Evolutionary conservation across 2,329 filamentous ascomycete species (phyloP), one percentile per base, ranked within the genome.

Genomic region (Beauveria australis): DNA sequence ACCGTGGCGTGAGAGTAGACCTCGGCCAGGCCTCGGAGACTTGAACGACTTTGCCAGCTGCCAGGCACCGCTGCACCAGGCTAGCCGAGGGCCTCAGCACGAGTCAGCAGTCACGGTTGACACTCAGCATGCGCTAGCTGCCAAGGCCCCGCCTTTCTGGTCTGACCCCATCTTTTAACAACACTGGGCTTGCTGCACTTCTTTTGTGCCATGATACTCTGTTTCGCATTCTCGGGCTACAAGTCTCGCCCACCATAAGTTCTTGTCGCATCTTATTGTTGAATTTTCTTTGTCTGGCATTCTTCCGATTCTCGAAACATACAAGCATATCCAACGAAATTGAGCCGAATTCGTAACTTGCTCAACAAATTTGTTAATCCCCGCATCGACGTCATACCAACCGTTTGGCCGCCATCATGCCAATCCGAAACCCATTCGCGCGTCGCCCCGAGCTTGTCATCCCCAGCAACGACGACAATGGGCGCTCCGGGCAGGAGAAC

Each of bases 361-460:
- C 10, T 47, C n/a, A 9, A 10, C 24, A 14, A 37, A 5, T 24
- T 28, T 52, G 46, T 12, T 30, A 19, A 19, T 24, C 24, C 28
- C 54, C n/a, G 28, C 53, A 51, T 37, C 58, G 26, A 60, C 58
- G 58, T 60, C 58, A 60, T 60, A 60, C 22, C 46, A n/a, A 44
- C 24, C 24, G 4, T 52, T 14, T 51, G 24, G 46, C 52, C 43
- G 60, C 52, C 62, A 77, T 65, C 62, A 89, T 89, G 87, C 82
- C 85, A 64, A 89, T 91, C 70, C 86, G 88, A 66, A 91, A 91
- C 72, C 85, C 87, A 33, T 89, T 91, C 71, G 77, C 81, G 60
- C 83, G 83, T 68, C 86, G 84, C 58, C 75, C 81, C 59, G 82
- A 79, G 64, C 69, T 74, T 55, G 69, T 71, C 64, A 68, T 76